Conservation (phyloP, 2,329 filamentous ascomycete genomes). For the Neonectria magnoliae region DNA sequence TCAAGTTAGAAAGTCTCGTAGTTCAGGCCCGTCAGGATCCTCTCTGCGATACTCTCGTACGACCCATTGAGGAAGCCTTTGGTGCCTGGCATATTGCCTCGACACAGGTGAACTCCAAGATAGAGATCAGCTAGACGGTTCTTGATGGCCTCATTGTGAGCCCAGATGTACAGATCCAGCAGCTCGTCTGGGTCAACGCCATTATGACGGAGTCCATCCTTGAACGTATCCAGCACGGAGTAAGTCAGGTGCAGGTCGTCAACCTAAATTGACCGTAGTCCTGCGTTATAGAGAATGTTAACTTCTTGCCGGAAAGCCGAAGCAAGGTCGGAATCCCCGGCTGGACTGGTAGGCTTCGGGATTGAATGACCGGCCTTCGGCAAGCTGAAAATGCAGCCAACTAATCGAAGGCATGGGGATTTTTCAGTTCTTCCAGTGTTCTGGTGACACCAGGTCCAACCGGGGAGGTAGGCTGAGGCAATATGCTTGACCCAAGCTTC, state of each 20-base stretch:
- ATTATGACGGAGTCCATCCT: background rate
- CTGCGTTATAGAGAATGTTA: background rate
- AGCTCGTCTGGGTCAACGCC: conserved; percentile 6
- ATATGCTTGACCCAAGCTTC: background rate
- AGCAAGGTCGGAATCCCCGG: background rate
- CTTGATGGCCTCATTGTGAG: too few relatives aligned
- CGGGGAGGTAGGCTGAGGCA: background rate
- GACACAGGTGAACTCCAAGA: too few relatives aligned
- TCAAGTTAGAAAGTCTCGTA: too few relatives aligned
- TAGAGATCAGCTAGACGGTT: too few relatives aligned
- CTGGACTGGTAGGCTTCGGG: background rate
- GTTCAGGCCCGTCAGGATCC: too few relatives aligned
- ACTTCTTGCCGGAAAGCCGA: background rate
- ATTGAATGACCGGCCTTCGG: conserved; percentile 1
- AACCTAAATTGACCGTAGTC: conserved; percentile 3
- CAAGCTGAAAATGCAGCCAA: conserved; percentile 5
- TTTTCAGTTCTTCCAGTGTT: conserved; percentile 8
- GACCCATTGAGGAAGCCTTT: too few relatives aligned
- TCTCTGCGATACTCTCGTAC: too few relatives aligned
- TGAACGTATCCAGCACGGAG: conserved; percentile 1
- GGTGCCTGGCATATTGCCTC: too few relatives aligned
- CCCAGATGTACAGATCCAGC: conserved; percentile 11
- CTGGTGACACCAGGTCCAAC: background rate
- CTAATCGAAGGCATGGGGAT: background rate
- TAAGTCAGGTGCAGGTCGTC: conserved; percentile 5